Base-by-base conservation (phyloP, 768 basidiomycete species). In the Terana coerulea region DNA sequence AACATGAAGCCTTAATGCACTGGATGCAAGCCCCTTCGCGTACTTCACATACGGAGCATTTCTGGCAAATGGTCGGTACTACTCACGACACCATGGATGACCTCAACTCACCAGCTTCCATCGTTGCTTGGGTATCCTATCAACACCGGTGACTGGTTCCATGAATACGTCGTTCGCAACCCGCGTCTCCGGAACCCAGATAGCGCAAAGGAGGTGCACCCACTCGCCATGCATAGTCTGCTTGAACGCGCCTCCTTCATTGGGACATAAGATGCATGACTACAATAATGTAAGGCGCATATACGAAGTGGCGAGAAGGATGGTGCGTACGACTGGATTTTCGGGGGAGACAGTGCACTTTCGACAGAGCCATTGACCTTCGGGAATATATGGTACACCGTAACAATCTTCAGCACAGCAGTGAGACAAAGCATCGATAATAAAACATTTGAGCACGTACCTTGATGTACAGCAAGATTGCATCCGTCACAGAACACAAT, bases 401-500 rank as follows among this genome's bases (percentile, higher is more conserved):
- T 99, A 99, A 63, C 97, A 99, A 65, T 99, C 97, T 97, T 57
- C 2, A 17, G 24, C 17, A 17, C 17, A 19, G 10, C 5, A 34
- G 19, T 19, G 25, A 33, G 31, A 21, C 7, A 7, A 12, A 21
- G 30, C 17, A 3, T 14, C n/a, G 26, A n/a, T n/a, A n/a, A n/a
- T n/a, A n/a, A n/a, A n/a, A n/a, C n/a, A n/a, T n/a, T n/a, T 21
- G 19, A 26, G 12, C 3, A 59, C 78, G 47, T 53, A 90, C 95
- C 95, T 79, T 99, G 97, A 72, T 99, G 97, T n/a, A 99, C 97
- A 9, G 97, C 97, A 24, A 99, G 72, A 68, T 98, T 98, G 67
- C 97, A 99, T 0, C 95, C 97, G 65, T 99, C 97, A 66, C 97
- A 99, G 63, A 99, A 99, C 5, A 99, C 95, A 60, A 98, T 99